Evolutionary conservation across 2,329 filamentous ascomycete genomes (phyloP), one percentile per base, ranked within the genome.

Genomic region (Colletotrichum sp.): DNA sequence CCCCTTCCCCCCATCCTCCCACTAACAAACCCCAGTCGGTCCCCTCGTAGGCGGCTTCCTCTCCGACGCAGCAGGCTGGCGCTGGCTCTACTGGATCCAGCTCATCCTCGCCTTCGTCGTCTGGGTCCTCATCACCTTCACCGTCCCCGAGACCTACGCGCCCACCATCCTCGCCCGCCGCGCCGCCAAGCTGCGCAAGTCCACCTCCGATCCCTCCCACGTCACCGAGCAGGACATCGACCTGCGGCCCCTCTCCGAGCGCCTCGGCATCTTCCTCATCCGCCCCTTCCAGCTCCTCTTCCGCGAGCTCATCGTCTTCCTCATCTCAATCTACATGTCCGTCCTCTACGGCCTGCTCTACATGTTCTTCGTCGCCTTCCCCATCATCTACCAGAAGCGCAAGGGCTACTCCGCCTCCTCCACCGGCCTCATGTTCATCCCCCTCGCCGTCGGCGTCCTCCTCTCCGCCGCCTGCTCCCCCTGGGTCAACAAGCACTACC

Each of bases 51-150:
- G 95, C 78, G 95, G 95, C 13, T 98, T 92, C 82, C 87, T 97
- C 2, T 89, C 90, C 9, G 93, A 96, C 79, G 90, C 90, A 1
- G 85, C 88, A 1, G 93, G 93, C 49, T 97, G 95, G 95, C 88
- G 95, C 78, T 97, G 95, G 94, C 88, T 97, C 0, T 97, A 97
- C 87, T 96, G 94, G 93, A 91, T 98, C 79, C 95, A 96, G 81
- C 87, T 97, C 13, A 98, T 98, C 81, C 82, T 97, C 15, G 88
- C 94, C 30, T 92, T 89, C 16, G 82, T 93, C 65, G 90, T 93
- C 79, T 97, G 94, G 92, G 76, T 94, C 22, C 83, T 96, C 76
- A 96, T 97, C 84, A 93, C 93, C 34, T 96, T 98, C 85, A 97
- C 95, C n/a, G 93, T 98, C 0, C 95, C 95, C 2, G 96, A 98